These are phyloP conservation scores for Kurtzmaniella quercitrusa DNA, from an alignment of 1,139 yeast species.

Conservation along the genomic window DNA sequence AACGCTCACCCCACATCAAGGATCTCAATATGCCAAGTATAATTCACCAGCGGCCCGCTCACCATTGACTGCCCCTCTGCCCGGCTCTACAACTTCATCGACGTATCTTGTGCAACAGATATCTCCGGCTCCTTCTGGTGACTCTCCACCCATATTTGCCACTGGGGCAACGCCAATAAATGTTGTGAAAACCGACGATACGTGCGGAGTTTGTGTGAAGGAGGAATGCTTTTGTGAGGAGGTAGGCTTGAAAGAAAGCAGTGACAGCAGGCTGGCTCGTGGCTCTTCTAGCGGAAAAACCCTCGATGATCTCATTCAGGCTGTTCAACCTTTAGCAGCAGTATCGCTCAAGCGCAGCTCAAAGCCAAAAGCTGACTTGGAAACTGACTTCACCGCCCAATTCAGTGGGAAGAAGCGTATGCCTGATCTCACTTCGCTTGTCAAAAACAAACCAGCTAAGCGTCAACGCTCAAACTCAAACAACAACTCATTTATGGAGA, in stretches of 20 bases:
- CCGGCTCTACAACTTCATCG: constrained; percentile 10
- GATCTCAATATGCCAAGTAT: neutral
- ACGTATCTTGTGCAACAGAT: constrained; percentile 42
- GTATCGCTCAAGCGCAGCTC: constrained; percentile 48
- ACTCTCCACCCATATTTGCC: constrained; percentile 31
- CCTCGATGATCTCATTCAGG: constrained; percentile 31
- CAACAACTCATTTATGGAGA: constrained; percentile 8
- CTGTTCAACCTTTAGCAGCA: constrained; percentile 56
- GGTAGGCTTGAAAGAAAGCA: constrained; percentile 48
- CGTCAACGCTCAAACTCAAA: neutral
- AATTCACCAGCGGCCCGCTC: constrained; percentile 27
- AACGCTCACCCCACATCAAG: neutral
- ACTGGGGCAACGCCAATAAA: constrained; percentile 15
- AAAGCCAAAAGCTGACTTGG: constrained; percentile 18
- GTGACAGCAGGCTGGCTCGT: constrained; percentile 8
- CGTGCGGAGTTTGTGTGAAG: constrained; percentile 65
- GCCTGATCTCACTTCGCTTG: constrained; percentile 36
- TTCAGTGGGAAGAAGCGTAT: constrained; percentile 36
- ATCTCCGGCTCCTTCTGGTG: constrained; percentile 56
- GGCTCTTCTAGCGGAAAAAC: constrained; percentile 5
- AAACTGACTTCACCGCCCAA: constrained; percentile 53
- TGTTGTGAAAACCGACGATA: constrained; percentile 20
- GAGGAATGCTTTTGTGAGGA: constrained; percentile 69
- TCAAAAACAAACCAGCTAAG: constrained; percentile 7
- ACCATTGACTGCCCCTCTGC: constrained; percentile 11